These are phyloP conservation scores for Penicillium cataractarum DNA, from an alignment of 495 filamentous ascomycete species.

Conservation along the genomic window DNA sequence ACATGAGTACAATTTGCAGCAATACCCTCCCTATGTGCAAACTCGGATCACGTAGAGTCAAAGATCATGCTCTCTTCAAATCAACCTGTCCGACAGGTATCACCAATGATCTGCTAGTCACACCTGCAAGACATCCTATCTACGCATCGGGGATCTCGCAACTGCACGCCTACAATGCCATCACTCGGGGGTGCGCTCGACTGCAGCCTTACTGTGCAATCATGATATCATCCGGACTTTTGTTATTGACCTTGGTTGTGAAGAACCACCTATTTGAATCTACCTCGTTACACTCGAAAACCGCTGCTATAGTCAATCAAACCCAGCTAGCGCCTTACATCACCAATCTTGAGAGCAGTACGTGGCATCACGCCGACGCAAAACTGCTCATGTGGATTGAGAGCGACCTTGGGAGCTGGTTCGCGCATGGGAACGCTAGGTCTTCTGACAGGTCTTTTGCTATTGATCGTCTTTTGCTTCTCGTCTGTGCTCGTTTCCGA, in stretches of 20 bases:
- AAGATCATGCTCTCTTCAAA: constrained; percentile 15
- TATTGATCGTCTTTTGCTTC: constrained; percentile 4
- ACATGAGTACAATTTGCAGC: constrained; percentile 54
- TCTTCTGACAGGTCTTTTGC: background rate
- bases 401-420: constrained; percentile 12
- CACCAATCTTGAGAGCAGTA: constrained; percentile 6
- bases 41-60: background rate
- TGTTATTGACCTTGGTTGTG: constrained; percentile 16
- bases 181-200: constrained; percentile 14
- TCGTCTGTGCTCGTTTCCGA: background rate
- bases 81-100: constrained; percentile 12
- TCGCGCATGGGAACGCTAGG: constrained; percentile 6
- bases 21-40: constrained; percentile 2
- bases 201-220: constrained; percentile 15
- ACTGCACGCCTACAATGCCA: constrained; percentile 4
- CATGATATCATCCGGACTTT: constrained; percentile 16
- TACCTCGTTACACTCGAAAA: background rate
- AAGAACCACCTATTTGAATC: constrained; percentile 11
- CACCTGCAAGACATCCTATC: constrained; percentile 7
- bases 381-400: constrained; percentile 14
- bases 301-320: background rate
- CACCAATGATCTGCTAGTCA: constrained; percentile 14
- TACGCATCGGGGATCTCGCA: constrained; percentile 9
- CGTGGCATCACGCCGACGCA: constrained; percentile 13
- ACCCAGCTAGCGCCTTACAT: constrained; percentile 7